Percentiles rank a stretch among this genome's conserved stretches.
Conservation (phyloP, 2,329 filamentous ascomycete species). For the Septoria linicola region DNA sequence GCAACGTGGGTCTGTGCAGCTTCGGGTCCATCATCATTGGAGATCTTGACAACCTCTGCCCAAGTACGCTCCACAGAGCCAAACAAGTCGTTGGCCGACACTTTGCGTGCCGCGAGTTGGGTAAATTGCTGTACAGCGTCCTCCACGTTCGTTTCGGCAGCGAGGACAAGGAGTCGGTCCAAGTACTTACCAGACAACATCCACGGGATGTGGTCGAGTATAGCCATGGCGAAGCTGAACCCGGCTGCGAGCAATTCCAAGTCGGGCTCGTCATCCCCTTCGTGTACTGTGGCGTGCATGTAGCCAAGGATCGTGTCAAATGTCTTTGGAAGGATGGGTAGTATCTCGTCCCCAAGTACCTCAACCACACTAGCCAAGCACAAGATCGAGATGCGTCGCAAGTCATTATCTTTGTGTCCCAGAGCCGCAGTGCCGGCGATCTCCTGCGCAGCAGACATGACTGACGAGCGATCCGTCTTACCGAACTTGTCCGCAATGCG, state of each 20-base stretch:
- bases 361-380: constrained; percentile 88
- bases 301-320: constrained; percentile 71
- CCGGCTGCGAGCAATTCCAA: constrained; percentile 21
- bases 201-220: constrained; percentile 82
- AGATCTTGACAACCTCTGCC: constrained; percentile 52
- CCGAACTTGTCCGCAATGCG: constrained; percentile 94
- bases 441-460: constrained; percentile 71
- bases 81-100: constrained; percentile 76
- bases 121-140: constrained; percentile 58
- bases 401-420: constrained; percentile 67
- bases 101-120: constrained; percentile 70
- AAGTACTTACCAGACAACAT: constrained; percentile 79
- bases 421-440: constrained; percentile 76
- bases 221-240: constrained; percentile 73
- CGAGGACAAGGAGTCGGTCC: constrained; percentile 68
- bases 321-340: constrained; percentile 75
- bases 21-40: constrained; percentile 50
- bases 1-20: constrained; percentile 41
- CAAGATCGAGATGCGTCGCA: constrained; percentile 80
- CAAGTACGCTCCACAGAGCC: constrained; percentile 71
- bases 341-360: constrained; percentile 79
- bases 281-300: constrained; percentile 62
- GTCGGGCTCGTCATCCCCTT: constrained; percentile 46
- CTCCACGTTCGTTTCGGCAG: constrained; percentile 59
- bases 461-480: constrained; percentile 78